Base-by-base conservation (phyloP, 139 green algal genomes). In the Chlamydomonas eustigma region DNA sequence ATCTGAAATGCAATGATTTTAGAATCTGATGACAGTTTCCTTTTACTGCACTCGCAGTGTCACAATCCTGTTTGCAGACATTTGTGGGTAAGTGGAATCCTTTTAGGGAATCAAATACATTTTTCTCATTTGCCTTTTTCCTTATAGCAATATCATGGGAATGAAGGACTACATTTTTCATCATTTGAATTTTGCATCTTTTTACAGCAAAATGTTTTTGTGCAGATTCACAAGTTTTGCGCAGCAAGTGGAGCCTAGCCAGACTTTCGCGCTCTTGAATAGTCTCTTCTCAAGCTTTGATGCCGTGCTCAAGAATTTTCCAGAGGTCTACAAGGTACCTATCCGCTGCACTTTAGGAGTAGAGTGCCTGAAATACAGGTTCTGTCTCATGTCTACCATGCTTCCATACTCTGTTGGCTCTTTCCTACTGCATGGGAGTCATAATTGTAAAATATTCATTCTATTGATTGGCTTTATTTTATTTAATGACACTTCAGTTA, bases 251-350 rank as follows among this genome's bases (percentile, higher is more conserved):
- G 22, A 68, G 12, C 52, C 52, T 4, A 68, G 22, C 22, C 12
- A 68, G 12, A 68, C 52, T 28, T 68, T 68, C 22, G 52, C 32
- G 4, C 8, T 68, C 12, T 28, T 68, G n/a, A 68, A 68, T 28
- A 31, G 18, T 28, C 52, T 68, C n/a, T 68, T 68, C 52, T 22
- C 52, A 8, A 68, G 52, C 18, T 68, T 68, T 31, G 52, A 68
- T 22, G 22, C 4, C 52, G 12, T 68, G 4, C 18, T 68, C 6
- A 68, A 68, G 52, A 6, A 28, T 25, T 68, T 68, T 68, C 52
- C 52, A 35, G 22, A 68, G n/a, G 22, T 68, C 6, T 22, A 68
- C 8, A 68, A 68, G 52, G 52, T 68, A 31, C 4, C 12, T 58
- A 58, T 58, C 44, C 12, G 18, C 44, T 58, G 44, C 44, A 58